These are phyloP conservation scores for Terana coerulea DNA, from an alignment of 768 basidiomycete genomes.

Conservation along the genomic window DNA sequence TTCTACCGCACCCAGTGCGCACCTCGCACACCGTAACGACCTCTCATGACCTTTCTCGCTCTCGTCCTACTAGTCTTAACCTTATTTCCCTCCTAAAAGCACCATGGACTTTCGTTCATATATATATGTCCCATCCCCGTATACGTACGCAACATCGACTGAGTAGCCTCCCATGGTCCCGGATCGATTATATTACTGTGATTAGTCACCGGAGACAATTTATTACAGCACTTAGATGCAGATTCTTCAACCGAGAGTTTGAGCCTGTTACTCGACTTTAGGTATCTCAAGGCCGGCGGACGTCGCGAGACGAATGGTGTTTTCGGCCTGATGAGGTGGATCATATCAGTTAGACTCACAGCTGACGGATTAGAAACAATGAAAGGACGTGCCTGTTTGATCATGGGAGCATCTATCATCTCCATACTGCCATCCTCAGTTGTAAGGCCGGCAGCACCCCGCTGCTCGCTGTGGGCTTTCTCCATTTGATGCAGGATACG, in stretches of 20 bases:
- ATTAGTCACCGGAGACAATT: too few species aligned
- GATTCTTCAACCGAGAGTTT: too few species aligned
- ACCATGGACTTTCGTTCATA: too few species aligned
- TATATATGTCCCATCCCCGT: too few species aligned
- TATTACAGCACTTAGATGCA: too few species aligned
- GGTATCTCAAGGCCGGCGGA: conserved; percentile 56
- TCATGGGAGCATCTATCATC: conserved; percentile 92
- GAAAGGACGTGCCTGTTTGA: conserved; percentile 59
- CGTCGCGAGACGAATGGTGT: conserved; percentile 47
- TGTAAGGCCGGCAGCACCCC: conserved; percentile 74
- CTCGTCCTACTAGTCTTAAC: neutral
- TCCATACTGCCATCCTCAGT: conserved; percentile 50
- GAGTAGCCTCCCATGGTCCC: too few species aligned
- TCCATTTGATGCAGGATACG: conserved; percentile 69
- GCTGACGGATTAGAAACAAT: neutral
- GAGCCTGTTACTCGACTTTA: conserved; percentile 1
- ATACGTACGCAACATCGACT: too few species aligned
- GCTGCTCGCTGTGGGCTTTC: conserved; percentile 43
- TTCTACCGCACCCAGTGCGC: too few species aligned
- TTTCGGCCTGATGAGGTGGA: conserved; percentile 38
- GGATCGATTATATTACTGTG: too few species aligned
- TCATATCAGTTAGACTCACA: neutral
- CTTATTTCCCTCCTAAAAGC: too few species aligned
- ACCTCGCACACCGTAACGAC: neutral
- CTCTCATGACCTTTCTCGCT: neutral